Conservation (phyloP, 1,284 basidiomycete species). For the Marasmius tenuissimus region DNA sequence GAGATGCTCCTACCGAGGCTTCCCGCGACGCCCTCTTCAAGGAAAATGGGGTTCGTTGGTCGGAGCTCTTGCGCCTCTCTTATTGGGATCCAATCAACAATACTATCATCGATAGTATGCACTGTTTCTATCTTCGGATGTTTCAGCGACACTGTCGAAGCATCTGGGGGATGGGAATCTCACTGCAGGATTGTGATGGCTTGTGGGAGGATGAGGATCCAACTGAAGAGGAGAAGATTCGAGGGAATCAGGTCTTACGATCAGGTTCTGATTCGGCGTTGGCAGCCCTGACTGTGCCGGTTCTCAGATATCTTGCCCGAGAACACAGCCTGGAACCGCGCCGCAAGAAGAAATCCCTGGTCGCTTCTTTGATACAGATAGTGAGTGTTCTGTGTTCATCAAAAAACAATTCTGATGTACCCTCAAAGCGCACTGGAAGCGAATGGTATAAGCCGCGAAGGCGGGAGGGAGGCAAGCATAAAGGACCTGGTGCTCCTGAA, state of each 20-base stretch:
- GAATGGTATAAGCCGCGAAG: too few relatives aligned
- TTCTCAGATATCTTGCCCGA: neutral
- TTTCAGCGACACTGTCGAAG: conserved; percentile 15
- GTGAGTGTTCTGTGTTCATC: too few relatives aligned
- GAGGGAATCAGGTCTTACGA: neutral
- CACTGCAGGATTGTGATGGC: conserved; percentile 21
- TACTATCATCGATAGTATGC: conserved; percentile 38
- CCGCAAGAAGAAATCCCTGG: neutral
- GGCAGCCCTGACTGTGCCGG: neutral
- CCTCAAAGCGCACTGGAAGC: too few relatives aligned
- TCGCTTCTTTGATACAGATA: too few relatives aligned
- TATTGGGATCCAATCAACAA: conserved; percentile 36
- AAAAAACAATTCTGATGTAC: too few relatives aligned
- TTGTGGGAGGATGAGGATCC: neutral
- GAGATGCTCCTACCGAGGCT: conserved; percentile 15
- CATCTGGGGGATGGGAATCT: conserved; percentile 20
- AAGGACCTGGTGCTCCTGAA: too few relatives aligned
- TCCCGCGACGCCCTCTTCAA: conserved; percentile 17
- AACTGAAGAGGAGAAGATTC: neutral
- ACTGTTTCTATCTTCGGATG: conserved; percentile 21
- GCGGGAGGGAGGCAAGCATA: too few relatives aligned
- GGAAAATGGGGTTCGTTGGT: conserved; percentile 29
- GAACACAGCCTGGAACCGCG: conserved; percentile 4
- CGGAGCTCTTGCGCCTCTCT: conserved; percentile 33
- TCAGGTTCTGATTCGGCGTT: neutral